Evolutionary conservation across 2,329 filamentous ascomycete genomes (phyloP).

Genomic region (Laburnicola sp.): DNA sequence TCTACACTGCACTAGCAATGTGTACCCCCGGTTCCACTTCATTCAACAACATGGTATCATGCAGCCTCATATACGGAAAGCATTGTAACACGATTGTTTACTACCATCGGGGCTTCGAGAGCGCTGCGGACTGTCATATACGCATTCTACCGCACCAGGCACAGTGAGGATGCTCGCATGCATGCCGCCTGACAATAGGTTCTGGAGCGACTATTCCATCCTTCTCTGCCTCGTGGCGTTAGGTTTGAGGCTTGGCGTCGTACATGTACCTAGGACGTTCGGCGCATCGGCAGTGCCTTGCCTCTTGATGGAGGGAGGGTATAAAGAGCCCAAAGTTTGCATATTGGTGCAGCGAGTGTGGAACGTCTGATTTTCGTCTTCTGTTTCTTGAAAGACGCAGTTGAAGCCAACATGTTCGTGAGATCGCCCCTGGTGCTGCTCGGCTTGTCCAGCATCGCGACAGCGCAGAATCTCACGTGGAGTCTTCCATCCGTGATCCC

Average conservation of each 20-base stretch:
- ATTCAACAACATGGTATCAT: neutral
- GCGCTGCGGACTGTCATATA: neutral
- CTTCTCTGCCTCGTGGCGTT: neutral
- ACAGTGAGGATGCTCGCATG: neutral
- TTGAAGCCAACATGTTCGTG: neutral
- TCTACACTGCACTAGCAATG: neutral
- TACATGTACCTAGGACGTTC: neutral
- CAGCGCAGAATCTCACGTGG: conserved; percentile 5
- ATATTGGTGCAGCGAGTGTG: neutral
- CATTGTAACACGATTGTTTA: neutral
- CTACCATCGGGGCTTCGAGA: conserved; percentile 1
- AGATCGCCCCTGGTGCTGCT: neutral
- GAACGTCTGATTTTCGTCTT: neutral
- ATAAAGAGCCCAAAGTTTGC: neutral
- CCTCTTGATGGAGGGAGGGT: neutral
- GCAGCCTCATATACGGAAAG: neutral
- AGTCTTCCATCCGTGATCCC: conserved; percentile 4
- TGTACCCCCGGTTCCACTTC: neutral
- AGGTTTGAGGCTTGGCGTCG: neutral
- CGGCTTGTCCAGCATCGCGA: neutral
- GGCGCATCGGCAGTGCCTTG: neutral
- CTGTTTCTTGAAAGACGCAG: neutral
- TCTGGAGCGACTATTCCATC: neutral
- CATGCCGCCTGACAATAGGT: neutral
- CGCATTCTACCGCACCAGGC: conserved; percentile 5